phyloP scores from a whole-genome alignment of 2,329 filamentous ascomycete genomes.

The Colletotrichum chlorophyti region DNA sequence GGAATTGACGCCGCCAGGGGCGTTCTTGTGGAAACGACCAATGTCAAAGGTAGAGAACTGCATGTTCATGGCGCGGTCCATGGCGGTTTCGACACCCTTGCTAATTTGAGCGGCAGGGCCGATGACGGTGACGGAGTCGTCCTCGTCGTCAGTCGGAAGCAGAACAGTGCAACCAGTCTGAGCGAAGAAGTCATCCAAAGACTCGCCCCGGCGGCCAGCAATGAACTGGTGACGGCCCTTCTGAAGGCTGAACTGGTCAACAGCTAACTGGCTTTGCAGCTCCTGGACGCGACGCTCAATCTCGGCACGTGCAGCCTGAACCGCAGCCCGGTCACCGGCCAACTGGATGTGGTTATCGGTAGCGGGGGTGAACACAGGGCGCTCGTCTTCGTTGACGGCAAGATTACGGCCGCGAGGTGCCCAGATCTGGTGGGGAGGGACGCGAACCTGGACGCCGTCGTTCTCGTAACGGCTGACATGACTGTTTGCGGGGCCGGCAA shows the following conservation, averaged over 20 bases:
- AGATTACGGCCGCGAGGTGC: conserved; percentile 41
- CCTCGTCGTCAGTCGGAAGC: conserved; percentile 78
- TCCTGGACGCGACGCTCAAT: conserved; percentile 82
- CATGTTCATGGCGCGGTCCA: conserved; percentile 88
- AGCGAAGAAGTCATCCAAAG: conserved; percentile 84
- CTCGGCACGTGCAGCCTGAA: conserved; percentile 79
- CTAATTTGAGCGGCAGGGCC: conserved; percentile 79
- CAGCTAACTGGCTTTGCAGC: conserved; percentile 75
- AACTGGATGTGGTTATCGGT: conserved; percentile 84
- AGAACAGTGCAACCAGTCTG: conserved; percentile 92
- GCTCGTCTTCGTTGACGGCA: conserved; percentile 55
- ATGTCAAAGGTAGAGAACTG: conserved; percentile 85
- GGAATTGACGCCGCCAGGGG: conserved; percentile 72
- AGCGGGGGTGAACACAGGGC: conserved; percentile 74
- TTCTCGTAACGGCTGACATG: conserved; percentile 73
- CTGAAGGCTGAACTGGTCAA: conserved; percentile 83
- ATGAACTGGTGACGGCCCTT: conserved; percentile 94
- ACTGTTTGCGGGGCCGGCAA: conserved; percentile 79
- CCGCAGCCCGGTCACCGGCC: conserved; percentile 82
- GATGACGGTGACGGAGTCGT: conserved; percentile 84
- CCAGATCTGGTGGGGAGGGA: conserved; percentile 84
- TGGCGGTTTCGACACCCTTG: conserved; percentile 79
- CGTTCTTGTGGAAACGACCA: conserved; percentile 77
- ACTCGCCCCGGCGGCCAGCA: conserved; percentile 81
- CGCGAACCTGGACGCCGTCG: conserved; percentile 79